Evolutionary conservation across 176 grass and related monocot genomes (phyloP), one percentile per base, ranked within the genome.

Genomic region (Miscanthus lutarioriparius): DNA sequence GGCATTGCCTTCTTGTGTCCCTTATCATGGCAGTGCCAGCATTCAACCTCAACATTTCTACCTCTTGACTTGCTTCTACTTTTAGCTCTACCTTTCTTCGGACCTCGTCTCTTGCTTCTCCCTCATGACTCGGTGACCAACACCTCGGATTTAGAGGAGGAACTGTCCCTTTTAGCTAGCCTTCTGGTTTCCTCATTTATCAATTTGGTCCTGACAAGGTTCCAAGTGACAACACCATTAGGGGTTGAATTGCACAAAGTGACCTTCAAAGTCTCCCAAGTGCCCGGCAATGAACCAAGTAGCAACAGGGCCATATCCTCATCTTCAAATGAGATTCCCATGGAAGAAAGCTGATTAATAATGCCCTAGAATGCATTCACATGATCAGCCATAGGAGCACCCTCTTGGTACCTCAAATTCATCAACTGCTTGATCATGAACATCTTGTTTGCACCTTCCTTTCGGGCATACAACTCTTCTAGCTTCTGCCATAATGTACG

Each of bases 201-300:
- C 4, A 81, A 45, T 32, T 20, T 79, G 8, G 15, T 43, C 5
- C 45, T 65, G 2, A 79, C 69, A 72, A 51, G 43, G 3, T 45
- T 65, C 61, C 25, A 79, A 33, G 61, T 80, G 3, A 67, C 17
- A 47, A 79, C 1, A 35, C 43, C 27, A 80, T 68, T 80, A 51
- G 43, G 27, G 0, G 19, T 0, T 49, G 10, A 58, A 76, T 72
- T 73, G 3, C 77, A 79, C 0, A 66, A 6, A 20, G 33, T 66
- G 41, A 80, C 62, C 11, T 67, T 48, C 0, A 67, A 48, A 30
- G 16, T 80, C 39, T 80, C 41, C 40, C 16, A 80, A 11, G 9
- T 61, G 17, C 67, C 62, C 4, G 8, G 1, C 23, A 79, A 79
- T 32, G 61, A 79, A 5, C 39, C 77, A 66, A 66, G 61, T 79